A percentile compares a stretch with the other conserved stretches of the same genome.
phyloP scores from a whole-genome alignment of 1,284 basidiomycete species.

The Taiwanofungus camphoratus region DNA sequence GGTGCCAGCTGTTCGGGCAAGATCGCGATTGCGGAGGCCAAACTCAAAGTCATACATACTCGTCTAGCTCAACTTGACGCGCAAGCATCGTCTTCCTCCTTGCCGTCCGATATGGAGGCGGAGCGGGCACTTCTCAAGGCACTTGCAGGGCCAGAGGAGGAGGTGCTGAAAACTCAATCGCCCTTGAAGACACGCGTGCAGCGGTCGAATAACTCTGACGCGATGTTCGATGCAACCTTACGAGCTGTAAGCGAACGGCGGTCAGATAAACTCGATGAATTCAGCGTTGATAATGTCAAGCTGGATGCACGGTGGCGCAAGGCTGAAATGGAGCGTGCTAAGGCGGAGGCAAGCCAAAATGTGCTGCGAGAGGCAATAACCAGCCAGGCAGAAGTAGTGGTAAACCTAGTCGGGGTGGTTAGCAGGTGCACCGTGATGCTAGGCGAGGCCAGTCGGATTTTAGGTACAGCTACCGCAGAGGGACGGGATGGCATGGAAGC shows the following conservation, averaged over 20 bases:
- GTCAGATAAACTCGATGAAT: conserved; percentile 76
- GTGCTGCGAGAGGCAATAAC: conserved; percentile 60
- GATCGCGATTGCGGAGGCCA: conserved; percentile 70
- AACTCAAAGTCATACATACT: conserved; percentile 57
- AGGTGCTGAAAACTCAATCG: conserved; percentile 56
- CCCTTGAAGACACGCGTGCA: conserved; percentile 55
- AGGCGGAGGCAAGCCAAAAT: conserved; percentile 65
- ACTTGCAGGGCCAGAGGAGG: conserved; percentile 70
- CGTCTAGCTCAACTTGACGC: conserved; percentile 65
- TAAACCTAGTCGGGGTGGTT: conserved; percentile 73
- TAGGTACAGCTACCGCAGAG: conserved; percentile 43
- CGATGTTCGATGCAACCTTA: conserved; percentile 81
- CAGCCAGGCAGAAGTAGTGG: conserved; percentile 63
- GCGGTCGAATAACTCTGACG: conserved; percentile 68
- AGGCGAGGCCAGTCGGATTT: conserved; percentile 54
- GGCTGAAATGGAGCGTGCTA: conserved; percentile 68
- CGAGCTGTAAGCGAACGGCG: conserved; percentile 75
- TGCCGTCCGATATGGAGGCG: conserved; percentile 59
- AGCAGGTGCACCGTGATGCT: conserved; percentile 74
- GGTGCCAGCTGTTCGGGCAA: conserved; percentile 76
- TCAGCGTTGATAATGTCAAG: conserved; percentile 65
- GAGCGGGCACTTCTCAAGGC: conserved; percentile 70
- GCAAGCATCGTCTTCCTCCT: conserved; percentile 34
- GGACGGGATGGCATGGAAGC: conserved; percentile 35
- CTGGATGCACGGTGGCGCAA: conserved; percentile 63